Evolutionary conservation across 2,329 filamentous ascomycete species (phyloP).

Genomic region (Fusarium lyarnte): DNA sequence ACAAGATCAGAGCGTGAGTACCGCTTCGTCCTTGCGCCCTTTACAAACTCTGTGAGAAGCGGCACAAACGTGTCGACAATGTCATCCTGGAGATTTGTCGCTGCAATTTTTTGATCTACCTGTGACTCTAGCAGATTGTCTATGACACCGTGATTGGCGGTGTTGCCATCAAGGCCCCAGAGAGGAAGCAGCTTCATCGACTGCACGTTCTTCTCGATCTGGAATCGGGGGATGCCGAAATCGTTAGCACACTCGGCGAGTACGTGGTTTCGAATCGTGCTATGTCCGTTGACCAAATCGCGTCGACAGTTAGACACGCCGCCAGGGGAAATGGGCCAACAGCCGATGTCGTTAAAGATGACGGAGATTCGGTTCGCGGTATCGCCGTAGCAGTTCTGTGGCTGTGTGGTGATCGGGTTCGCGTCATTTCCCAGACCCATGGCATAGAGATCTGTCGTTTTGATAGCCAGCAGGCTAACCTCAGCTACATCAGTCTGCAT

Average conservation of each 20-base stretch:
- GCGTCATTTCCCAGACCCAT: constrained; percentile 34
- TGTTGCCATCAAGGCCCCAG: constrained; percentile 32
- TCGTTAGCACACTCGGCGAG: constrained; percentile 33
- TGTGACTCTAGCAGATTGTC: constrained; percentile 29
- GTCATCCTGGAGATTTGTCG: constrained; percentile 28
- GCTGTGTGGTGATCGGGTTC: constrained; percentile 27
- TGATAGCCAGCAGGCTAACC: constrained; percentile 21
- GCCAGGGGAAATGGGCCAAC: constrained; percentile 32
- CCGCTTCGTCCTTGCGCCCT: constrained; percentile 26
- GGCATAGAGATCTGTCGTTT: constrained; percentile 31
- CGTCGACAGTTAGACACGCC: constrained; percentile 34
- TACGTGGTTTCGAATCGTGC: constrained; percentile 34
- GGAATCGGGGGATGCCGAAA: constrained; percentile 32
- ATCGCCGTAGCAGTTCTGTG: constrained; percentile 28
- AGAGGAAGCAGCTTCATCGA: constrained; percentile 32
- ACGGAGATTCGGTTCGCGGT: constrained; percentile 26
- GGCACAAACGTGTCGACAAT: constrained; percentile 20
- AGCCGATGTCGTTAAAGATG: constrained; percentile 33
- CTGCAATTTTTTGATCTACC: constrained; percentile 30
- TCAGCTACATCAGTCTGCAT: constrained; percentile 33
- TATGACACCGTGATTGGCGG: constrained; percentile 31
- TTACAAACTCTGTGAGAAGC: constrained; percentile 30
- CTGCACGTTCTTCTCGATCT: constrained; percentile 35
- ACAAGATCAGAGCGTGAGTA: constrained; percentile 21
- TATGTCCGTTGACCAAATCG: constrained; percentile 34